These are phyloP conservation scores for Phylloporus rhodoxanthus DNA, from an alignment of 768 basidiomycete species.

Conservation along the genomic window DNA sequence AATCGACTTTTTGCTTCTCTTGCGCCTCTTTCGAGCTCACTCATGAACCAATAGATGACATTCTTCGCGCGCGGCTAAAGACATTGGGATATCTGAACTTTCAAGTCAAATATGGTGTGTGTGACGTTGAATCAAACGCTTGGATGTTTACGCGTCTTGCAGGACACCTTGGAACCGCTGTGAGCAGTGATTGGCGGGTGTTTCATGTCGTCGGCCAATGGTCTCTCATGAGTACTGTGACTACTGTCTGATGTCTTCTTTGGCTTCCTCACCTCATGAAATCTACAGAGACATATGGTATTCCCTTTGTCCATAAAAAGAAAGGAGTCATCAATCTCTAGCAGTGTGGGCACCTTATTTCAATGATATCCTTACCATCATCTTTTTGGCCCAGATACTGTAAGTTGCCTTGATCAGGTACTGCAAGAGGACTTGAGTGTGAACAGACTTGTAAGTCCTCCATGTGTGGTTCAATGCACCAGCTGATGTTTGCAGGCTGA, in stretches of 20 bases:
- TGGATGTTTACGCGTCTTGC: conserved; percentile 19
- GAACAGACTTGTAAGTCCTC: conserved; percentile 59
- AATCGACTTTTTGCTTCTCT: too few relatives aligned
- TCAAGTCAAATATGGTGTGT: conserved; percentile 56
- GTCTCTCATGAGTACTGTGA: conserved; percentile 52
- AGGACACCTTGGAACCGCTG: conserved; percentile 39
- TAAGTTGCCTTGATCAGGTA: conserved; percentile 67
- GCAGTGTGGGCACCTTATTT: conserved; percentile 74
- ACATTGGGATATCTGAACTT: conserved; percentile 83
- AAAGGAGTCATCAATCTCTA: conserved; percentile 18
- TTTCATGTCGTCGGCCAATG: conserved; percentile 75
- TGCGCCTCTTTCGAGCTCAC: not conserved
- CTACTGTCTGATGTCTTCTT: not conserved
- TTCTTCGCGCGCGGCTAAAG: conserved; percentile 68
- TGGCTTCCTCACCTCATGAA: not conserved
- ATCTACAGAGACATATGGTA: conserved; percentile 49
- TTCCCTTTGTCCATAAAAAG: conserved; percentile 1
- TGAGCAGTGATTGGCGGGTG: conserved; percentile 67
- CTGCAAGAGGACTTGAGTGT: conserved; percentile 56
- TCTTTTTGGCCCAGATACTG: conserved; percentile 72
- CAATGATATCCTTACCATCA: conserved; percentile 70
- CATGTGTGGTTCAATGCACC: too few relatives aligned
- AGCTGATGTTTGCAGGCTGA: too few relatives aligned
- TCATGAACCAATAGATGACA: conserved; percentile 48
- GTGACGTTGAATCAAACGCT: not conserved